Conservation (phyloP, 495 filamentous ascomycete species). For the Cetradonia linearis region DNA sequence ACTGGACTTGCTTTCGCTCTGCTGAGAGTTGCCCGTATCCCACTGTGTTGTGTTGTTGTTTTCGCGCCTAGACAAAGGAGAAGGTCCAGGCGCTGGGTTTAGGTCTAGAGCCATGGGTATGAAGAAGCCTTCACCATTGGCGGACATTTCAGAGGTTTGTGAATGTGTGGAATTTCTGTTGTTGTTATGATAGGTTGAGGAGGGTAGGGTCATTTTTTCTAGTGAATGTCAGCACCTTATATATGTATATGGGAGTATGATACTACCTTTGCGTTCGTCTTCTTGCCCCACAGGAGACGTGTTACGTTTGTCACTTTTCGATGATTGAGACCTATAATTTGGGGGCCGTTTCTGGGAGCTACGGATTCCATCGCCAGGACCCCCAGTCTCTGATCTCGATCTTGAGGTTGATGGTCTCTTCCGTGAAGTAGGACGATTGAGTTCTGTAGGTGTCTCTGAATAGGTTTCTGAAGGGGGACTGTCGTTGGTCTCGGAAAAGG, state of each 20-base stretch:
- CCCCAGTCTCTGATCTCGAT: constrained; percentile 25
- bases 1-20: constrained; percentile 18
- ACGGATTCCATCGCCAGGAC: constrained; percentile 17
- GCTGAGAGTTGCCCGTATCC: constrained; percentile 11
- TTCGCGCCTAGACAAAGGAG: constrained; percentile 30
- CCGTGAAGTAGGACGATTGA: constrained; percentile 39
- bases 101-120: constrained; percentile 89
- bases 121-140: constrained; percentile 65
- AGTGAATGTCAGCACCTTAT: constrained; percentile 14
- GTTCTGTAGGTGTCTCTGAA: constrained; percentile 58
- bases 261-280: constrained; percentile 22
- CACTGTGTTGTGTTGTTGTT: constrained; percentile 15
- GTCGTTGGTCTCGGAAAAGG: constrained; percentile 55
- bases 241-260: not conserved
- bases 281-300: constrained; percentile 19
- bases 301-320: constrained; percentile 22
- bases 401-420: constrained; percentile 23
- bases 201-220: constrained; percentile 58
- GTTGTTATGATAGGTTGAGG: constrained; percentile 67
- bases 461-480: constrained; percentile 54
- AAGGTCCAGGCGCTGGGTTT: constrained; percentile 52
- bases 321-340: constrained; percentile 21
- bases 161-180: constrained; percentile 63
- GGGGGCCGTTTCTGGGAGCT: constrained; percentile 23
- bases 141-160: constrained; percentile 49